These are phyloP conservation scores for Spizellomyces sp. DNA, from an alignment of 192 early-diverging fungal genomes.

Conservation along the genomic window DNA sequence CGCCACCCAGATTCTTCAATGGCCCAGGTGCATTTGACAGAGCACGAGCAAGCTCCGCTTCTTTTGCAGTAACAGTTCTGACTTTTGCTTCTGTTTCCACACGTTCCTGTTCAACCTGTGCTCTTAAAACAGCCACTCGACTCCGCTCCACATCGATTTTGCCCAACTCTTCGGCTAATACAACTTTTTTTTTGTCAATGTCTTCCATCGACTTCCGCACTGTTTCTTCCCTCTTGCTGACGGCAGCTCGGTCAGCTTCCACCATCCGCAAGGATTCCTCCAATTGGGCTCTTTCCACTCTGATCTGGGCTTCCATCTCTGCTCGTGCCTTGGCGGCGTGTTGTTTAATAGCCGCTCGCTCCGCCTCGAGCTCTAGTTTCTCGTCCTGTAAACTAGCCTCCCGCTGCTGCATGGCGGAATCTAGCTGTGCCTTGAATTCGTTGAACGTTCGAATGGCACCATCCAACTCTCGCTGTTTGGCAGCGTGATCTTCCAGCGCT, in stretches of 20 bases:
- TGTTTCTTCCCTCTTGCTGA: background rate
- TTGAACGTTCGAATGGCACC: background rate
- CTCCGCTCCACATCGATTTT: background rate
- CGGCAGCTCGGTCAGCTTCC: background rate
- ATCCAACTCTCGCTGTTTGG: constrained; percentile 8
- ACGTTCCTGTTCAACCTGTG: background rate
- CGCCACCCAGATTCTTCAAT: background rate
- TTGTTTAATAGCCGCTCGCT: background rate
- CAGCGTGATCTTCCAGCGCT: background rate
- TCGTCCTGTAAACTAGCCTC: constrained; percentile 2
- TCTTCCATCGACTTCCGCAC: background rate
- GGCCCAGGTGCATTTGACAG: background rate
- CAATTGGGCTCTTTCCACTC: background rate
- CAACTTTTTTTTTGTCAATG: background rate
- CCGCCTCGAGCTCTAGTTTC: background rate
- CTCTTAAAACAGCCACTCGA: background rate
- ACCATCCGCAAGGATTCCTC: background rate
- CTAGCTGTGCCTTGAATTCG: constrained; percentile 2
- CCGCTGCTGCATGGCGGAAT: background rate
- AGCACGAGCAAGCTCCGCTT: background rate
- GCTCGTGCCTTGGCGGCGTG: background rate
- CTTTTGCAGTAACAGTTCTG: background rate
- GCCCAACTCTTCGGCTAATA: background rate
- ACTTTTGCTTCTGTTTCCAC: background rate
- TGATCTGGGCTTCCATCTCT: background rate